Evolutionary conservation across 2,329 filamentous ascomycete species (phyloP).

Genomic region (Orbilia blumenaviensis): DNA sequence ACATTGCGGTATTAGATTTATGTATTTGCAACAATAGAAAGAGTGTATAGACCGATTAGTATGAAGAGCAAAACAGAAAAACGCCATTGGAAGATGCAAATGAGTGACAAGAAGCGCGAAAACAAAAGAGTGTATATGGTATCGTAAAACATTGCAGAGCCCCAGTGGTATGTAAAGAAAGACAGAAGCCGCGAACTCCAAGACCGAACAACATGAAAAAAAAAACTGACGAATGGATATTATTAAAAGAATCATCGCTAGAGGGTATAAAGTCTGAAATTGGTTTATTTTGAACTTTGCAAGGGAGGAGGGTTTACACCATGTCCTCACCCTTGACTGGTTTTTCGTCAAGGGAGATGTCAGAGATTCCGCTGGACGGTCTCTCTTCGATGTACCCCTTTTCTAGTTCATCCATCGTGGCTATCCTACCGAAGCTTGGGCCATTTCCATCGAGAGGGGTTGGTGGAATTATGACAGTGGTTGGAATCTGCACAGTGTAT

Average conservation of each 20-base stretch:
- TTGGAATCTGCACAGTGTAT: conserved; percentile 25
- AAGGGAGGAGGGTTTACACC: conserved; percentile 3
- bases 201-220: background rate
- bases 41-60: background rate
- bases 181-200: conserved; percentile 34
- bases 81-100: conserved; percentile 23
- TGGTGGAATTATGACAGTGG: conserved; percentile 27
- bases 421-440: conserved; percentile 13
- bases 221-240: background rate
- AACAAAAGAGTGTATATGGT: conserved; percentile 23
- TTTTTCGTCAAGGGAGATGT: conserved; percentile 16
- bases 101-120: conserved; percentile 9
- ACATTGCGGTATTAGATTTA: conserved; percentile 15
- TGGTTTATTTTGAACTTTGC: background rate
- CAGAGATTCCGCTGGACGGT: conserved; percentile 35
- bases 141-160: conserved; percentile 26
- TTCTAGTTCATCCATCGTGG: conserved; percentile 34
- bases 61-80: background rate
- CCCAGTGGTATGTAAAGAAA: conserved; percentile 17
- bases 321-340: conserved; percentile 31
- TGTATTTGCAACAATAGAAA: background rate
- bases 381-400: conserved; percentile 12
- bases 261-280: background rate
- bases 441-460: conserved; percentile 13
- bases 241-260: background rate